A percentile compares a stretch with the other conserved stretches of the same genome.
Evolutionary conservation across 2,329 filamentous ascomycete species (phyloP).

Genomic region (Botrytis pseudocinerea): DNA sequence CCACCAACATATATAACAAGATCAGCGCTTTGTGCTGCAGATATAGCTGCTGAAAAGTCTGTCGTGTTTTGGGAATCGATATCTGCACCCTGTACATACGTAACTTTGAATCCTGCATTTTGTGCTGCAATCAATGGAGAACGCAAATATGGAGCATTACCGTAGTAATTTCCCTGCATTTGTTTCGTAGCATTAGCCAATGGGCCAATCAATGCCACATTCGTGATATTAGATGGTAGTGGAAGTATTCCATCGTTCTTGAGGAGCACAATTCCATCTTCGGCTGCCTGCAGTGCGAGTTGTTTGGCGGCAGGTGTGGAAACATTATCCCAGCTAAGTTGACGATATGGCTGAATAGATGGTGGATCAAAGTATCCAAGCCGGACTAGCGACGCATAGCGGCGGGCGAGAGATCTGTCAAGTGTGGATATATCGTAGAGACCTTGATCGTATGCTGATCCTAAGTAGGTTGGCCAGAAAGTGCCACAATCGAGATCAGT

Average conservation of each 20-base stretch:
- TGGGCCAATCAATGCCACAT: constrained; percentile 33
- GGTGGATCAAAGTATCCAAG: constrained; percentile 59
- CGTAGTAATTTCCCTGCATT: constrained; percentile 36
- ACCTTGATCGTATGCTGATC: constrained; percentile 37
- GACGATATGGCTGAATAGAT: constrained; percentile 49
- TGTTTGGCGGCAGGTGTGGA: constrained; percentile 26
- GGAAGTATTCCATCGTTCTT: constrained; percentile 36
- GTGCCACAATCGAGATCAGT: constrained; percentile 34
- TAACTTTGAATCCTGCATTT: constrained; percentile 31
- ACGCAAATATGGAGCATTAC: constrained; percentile 31
- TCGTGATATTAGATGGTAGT: constrained; percentile 21
- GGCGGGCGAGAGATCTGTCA: constrained; percentile 51
- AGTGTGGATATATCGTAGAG: constrained; percentile 49
- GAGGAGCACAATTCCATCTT: constrained; percentile 34
- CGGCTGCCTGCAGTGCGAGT: constrained; percentile 33
- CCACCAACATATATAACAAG: constrained; percentile 57
- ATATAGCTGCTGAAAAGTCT: constrained; percentile 39
- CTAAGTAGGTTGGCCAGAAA: constrained; percentile 27
- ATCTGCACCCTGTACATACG: constrained; percentile 45
- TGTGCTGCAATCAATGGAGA: constrained; percentile 49
- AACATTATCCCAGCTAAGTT: constrained; percentile 50
- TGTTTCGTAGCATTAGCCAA: constrained; percentile 32
- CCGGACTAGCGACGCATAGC: constrained; percentile 55
- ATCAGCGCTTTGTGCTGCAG: constrained; percentile 48
- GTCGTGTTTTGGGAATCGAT: constrained; percentile 40